Evolutionary conservation across 257 asterid genomes (phyloP).

Genomic region (Solanum habrochaites): DNA sequence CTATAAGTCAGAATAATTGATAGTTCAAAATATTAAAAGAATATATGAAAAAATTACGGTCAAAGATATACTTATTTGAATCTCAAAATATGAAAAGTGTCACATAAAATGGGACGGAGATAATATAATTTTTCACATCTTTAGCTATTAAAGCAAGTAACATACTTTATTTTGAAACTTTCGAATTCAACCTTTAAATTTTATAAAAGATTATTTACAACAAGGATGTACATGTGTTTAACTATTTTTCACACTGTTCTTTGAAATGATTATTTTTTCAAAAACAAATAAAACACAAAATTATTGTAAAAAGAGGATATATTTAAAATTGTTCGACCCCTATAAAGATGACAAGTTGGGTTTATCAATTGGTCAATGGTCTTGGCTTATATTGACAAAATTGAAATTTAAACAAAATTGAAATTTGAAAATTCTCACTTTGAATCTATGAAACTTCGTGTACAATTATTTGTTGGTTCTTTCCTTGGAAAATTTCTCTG

Average conservation of each 20-base stretch:
- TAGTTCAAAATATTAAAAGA: no score
- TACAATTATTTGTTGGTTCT: background rate
- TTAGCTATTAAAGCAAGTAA: no score
- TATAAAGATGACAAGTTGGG: background rate
- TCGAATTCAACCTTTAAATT: background rate
- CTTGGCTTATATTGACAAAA: background rate
- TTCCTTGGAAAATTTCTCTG: background rate
- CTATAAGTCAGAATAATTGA: no score
- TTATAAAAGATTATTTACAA: no score
- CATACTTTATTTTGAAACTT: no score
- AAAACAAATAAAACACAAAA: background rate
- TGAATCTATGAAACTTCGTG: background rate
- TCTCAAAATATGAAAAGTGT: no score
- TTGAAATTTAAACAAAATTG: background rate
- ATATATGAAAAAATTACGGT: no score
- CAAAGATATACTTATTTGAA: no score
- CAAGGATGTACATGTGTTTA: background rate
- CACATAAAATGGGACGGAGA: rapidly evolving
- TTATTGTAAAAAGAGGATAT: background rate
- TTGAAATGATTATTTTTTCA: background rate
- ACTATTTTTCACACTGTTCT: background rate
- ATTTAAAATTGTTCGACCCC: background rate
- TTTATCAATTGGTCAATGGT: background rate
- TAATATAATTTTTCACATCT: no score
- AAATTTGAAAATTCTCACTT: background rate